A percentile compares a stretch with the other conserved stretches of the same genome.
Evolutionary conservation across 306 rosid genomes (phyloP).

Genomic region (Cucurbita argyrosperma): DNA sequence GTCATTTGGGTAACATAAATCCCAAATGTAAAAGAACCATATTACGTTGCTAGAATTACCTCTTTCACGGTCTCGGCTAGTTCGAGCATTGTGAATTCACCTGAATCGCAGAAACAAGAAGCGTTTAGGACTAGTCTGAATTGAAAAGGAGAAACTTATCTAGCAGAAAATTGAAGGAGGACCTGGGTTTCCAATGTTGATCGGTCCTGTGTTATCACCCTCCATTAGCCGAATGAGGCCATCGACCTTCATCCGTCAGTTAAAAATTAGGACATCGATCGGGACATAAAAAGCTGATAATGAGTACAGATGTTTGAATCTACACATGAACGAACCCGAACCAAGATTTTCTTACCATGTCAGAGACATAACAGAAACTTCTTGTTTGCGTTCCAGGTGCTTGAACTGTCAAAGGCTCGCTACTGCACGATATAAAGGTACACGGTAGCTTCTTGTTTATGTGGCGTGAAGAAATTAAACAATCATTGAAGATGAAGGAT

Average conservation of each 20-base stretch:
- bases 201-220: constrained; percentile 40
- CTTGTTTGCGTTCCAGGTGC: constrained; percentile 38
- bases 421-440: constrained; percentile 26
- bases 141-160: neutral
- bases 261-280: neutral
- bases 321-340: neutral
- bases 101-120: constrained; percentile 17
- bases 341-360: constrained; percentile 23
- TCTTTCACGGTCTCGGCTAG: constrained; percentile 93
- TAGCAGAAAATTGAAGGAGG: neutral
- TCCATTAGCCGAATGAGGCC: constrained; percentile 41
- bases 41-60: constrained; percentile 17
- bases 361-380: constrained; percentile 45
- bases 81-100: constrained; percentile 92
- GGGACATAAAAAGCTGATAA: neutral
- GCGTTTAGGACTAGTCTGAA: neutral
- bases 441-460: neutral
- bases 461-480: neutral
- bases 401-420: constrained; percentile 49
- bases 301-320: neutral
- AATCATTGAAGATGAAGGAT: neutral
- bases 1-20: neutral
- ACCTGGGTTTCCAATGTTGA: constrained; percentile 49
- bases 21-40: neutral
- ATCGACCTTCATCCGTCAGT: constrained; percentile 21